phyloP scores from a whole-genome alignment of 257 asterid species.

The Lantana camara region DNA sequence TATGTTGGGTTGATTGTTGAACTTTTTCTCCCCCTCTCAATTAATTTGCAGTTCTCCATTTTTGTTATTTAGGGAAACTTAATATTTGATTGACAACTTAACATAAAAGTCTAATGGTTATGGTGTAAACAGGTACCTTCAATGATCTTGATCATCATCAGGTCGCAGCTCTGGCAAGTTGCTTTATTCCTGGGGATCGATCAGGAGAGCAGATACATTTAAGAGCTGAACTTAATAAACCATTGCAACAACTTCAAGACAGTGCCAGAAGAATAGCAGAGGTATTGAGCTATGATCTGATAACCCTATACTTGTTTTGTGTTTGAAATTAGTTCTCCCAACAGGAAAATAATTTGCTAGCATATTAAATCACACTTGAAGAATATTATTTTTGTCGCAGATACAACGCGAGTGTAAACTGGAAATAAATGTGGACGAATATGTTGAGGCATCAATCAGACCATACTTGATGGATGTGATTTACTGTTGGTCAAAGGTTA shows the following conservation, averaged over 20 bases:
- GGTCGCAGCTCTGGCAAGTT: conserved; percentile 91
- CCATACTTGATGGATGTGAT: conserved; percentile 96
- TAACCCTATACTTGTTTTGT: conserved; percentile 13
- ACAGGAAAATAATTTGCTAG: neutral
- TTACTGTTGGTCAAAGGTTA: conserved; percentile 96
- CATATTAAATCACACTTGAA: conserved; percentile 18
- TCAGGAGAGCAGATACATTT: conserved; percentile 77
- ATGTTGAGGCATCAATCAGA: conserved; percentile 90
- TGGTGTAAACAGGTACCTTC: conserved; percentile 68
- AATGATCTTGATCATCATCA: conserved; percentile 95
- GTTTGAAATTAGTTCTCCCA: neutral
- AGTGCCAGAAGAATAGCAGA: conserved; percentile 96
- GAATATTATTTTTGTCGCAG: conserved; percentile 44
- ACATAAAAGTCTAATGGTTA: conserved; percentile 5
- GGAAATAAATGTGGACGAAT: conserved; percentile 89
- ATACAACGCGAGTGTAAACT: conserved; percentile 97
- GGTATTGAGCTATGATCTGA: conserved; percentile 45
- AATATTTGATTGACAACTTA: conserved; percentile 20
- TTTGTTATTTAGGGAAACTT: conserved; percentile 1
- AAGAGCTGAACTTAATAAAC: conserved; percentile 89
- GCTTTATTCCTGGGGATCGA: conserved; percentile 91
- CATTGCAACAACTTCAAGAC: conserved; percentile 94
- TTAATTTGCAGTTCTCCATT: conserved; percentile 10
- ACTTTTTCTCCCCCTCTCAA: too few species aligned
- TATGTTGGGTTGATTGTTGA: too few species aligned